A percentile compares a stretch with the other conserved stretches of the same genome.
Conservation (phyloP, 176 grass and related monocot genomes). For the Cenchrus purpureus region DNA sequence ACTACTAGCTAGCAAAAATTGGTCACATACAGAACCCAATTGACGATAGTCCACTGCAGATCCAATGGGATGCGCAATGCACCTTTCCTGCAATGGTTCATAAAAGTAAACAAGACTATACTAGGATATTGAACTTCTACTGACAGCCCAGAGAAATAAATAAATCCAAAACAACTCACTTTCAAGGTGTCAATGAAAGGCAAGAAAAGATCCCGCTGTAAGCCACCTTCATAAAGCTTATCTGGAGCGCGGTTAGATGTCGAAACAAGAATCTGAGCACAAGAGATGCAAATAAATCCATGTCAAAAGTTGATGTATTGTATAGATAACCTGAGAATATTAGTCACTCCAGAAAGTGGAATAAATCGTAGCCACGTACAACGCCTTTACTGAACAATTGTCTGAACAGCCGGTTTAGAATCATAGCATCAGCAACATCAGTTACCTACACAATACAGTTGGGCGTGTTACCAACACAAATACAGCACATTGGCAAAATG, state of each 20-base stretch:
- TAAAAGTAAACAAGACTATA: constrained; percentile 19
- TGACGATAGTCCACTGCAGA: constrained; percentile 85
- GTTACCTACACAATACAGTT: constrained; percentile 61
- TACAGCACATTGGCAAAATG: neutral
- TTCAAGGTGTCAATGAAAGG: constrained; percentile 90
- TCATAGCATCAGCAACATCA: constrained; percentile 98
- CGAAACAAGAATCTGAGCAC: constrained; percentile 77
- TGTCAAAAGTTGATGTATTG: constrained; percentile 28
- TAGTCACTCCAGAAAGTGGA: constrained; percentile 26
- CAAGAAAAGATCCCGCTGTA: constrained; percentile 71
- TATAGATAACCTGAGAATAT: constrained; percentile 12
- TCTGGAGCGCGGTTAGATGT: constrained; percentile 88
- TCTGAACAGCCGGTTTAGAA: constrained; percentile 84
- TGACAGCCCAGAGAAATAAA: constrained; percentile 11
- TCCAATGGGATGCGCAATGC: constrained; percentile 77
- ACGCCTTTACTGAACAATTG: constrained; percentile 92
- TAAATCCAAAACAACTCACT: constrained; percentile 40
- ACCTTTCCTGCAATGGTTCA: constrained; percentile 73
- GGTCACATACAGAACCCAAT: constrained; percentile 80
- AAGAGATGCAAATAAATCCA: constrained; percentile 36
- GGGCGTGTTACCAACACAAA: neutral
- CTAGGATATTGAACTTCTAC: constrained; percentile 10
- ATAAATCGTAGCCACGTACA: constrained; percentile 62
- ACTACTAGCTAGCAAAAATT: constrained; percentile 9
- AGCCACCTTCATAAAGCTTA: constrained; percentile 76